A percentile compares a stretch with the other conserved stretches of the same genome.
Conservation (phyloP, 192 early-diverging fungal genomes). For the Coemansia pectinata region DNA sequence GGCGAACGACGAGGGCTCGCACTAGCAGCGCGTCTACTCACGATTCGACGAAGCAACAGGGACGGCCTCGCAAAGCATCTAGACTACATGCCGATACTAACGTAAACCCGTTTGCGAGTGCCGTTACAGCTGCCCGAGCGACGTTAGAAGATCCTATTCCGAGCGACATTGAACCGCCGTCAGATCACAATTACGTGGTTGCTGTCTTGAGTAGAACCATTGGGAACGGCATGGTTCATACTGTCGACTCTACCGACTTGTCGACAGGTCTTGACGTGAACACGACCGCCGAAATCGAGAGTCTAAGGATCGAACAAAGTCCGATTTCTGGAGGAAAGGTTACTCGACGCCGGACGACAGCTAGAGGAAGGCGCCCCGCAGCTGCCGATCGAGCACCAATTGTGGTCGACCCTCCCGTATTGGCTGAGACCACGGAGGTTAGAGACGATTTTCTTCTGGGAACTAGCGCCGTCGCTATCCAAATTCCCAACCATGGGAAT, state of each 20-base stretch:
- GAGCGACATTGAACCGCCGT: not conserved
- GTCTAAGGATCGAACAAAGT: not conserved
- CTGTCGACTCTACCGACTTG: not conserved
- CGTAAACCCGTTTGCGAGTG: not conserved
- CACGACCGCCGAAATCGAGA: not conserved
- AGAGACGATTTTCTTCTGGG: not conserved
- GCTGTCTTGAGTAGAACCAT: not conserved
- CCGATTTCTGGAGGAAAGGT: not conserved
- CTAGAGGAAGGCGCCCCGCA: not conserved
- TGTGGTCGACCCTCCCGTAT: not conserved
- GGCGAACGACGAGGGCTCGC: slow-evolving; percentile 2
- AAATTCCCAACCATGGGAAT: not conserved
- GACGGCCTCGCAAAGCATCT: not conserved
- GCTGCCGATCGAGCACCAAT: not conserved
- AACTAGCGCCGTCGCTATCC: not conserved
- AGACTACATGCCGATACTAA: not conserved
- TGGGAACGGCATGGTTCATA: not conserved
- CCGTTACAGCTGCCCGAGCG: not conserved
- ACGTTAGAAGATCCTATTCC: not conserved
- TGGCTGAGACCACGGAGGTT: not conserved
- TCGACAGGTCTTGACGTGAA: not conserved
- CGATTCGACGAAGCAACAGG: not conserved
- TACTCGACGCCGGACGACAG: not conserved
- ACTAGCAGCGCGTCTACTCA: not conserved
- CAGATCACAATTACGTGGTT: not conserved